These are phyloP conservation scores for Spergularia bocconei DNA, from an alignment of 148 eudicot species.

Conservation along the genomic window DNA sequence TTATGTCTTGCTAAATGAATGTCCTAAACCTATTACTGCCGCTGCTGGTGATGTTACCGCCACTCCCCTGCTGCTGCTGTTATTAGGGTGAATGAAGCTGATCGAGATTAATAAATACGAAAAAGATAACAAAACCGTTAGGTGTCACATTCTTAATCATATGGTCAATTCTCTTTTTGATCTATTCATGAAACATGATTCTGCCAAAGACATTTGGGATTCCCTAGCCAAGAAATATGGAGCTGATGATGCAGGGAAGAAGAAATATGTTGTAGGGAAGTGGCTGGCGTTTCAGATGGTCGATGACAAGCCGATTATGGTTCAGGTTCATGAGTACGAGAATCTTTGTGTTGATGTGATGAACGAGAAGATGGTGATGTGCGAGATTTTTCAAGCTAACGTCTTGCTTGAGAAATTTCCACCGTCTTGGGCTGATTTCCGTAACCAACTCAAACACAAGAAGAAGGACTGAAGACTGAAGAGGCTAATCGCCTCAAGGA, in stretches of 20 bases:
- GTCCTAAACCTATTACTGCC: neutral
- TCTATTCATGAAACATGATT: neutral
- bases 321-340: neutral
- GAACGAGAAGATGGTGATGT: slow-evolving; percentile 3
- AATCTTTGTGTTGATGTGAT: neutral
- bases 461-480: slow-evolving; percentile 9
- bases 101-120: no score
- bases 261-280: slow-evolving; percentile 1
- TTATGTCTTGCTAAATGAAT: neutral
- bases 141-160: no score
- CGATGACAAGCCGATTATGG: neutral
- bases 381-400: neutral
- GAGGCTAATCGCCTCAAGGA: slow-evolving; percentile 14
- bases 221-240: neutral
- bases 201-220: neutral
- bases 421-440: neutral
- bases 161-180: neutral
- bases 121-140: no score
- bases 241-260: slow-evolving; percentile 5
- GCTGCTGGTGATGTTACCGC: no score
- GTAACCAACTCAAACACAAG: neutral
- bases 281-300: neutral
- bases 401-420: neutral
- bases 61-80: no score
- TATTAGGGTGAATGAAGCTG: no score